Percentiles rank a stretch among this genome's conserved stretches.
Evolutionary conservation across 192 early-diverging fungal species (phyloP).

Genomic region (Kappamyces sp.): DNA sequence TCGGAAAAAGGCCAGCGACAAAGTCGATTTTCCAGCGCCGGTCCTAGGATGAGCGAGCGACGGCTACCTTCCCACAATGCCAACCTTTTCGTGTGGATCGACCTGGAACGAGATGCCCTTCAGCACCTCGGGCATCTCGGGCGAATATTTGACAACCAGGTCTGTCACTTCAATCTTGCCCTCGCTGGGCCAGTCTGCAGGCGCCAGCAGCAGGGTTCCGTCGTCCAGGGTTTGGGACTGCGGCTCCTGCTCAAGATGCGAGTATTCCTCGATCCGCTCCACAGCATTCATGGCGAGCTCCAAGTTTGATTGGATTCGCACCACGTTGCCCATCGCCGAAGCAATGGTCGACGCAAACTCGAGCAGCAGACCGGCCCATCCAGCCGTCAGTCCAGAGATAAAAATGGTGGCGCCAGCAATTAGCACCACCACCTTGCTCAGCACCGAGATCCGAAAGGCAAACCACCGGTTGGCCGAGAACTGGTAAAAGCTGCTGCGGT

Average conservation of each 20-base stretch:
- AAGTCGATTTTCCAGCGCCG: conserved; percentile 74
- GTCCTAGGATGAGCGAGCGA: conserved; percentile 39
- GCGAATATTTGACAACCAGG: conserved; percentile 20
- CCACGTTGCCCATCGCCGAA: conserved; percentile 16
- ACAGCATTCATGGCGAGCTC: conserved; percentile 39
- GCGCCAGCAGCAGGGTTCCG: conserved; percentile 2
- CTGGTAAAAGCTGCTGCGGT: conserved; percentile 79
- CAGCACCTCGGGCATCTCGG: conserved; percentile 21
- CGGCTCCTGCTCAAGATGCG: conserved; percentile 72
- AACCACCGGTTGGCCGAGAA: conserved; percentile 75
- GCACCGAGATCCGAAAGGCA: conserved; percentile 62
- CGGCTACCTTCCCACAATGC: conserved; percentile 34
- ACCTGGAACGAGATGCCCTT: conserved; percentile 22
- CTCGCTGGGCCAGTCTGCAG: conserved; percentile 21
- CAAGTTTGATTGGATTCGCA: conserved; percentile 22
- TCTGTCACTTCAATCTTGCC: conserved; percentile 24
- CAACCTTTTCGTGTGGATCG: conserved; percentile 22
- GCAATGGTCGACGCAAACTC: conserved; percentile 27
- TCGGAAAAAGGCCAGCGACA: conserved; percentile 56
- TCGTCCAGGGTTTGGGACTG: conserved; percentile 45
- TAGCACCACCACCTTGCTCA: conserved; percentile 74
- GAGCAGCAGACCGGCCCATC: conserved; percentile 29
- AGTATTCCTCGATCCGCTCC: conserved; percentile 60
- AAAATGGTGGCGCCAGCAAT: conserved; percentile 45
- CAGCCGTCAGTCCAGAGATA: conserved; percentile 4